Conservation (phyloP, 495 filamentous ascomycete genomes). For the Tuber indicum region DNA sequence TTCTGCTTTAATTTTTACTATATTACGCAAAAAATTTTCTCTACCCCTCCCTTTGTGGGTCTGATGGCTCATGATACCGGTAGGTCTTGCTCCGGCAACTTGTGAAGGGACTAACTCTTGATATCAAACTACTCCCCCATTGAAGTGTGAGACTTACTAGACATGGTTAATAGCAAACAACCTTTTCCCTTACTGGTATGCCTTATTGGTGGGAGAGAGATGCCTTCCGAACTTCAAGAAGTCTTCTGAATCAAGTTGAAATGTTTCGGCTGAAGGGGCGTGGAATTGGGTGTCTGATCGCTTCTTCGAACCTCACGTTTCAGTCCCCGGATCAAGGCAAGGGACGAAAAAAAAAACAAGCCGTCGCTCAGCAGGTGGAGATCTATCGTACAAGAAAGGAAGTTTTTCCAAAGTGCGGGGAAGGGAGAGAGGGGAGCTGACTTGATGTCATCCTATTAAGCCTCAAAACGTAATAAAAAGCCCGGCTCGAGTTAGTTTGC, state of each 20-base stretch:
- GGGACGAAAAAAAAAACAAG: neutral
- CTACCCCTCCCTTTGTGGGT: neutral
- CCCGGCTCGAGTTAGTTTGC: neutral
- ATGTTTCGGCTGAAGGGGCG: neutral
- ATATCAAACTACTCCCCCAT: slow-evolving; percentile 11
- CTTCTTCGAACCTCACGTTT: neutral
- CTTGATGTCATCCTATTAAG: neutral
- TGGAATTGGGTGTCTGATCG: neutral
- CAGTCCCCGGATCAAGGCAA: neutral
- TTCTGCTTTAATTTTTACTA: slow-evolving; percentile 9
- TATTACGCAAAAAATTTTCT: neutral
- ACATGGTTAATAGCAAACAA: slow-evolving; percentile 17
- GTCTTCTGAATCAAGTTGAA: neutral
- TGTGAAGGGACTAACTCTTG: slow-evolving; percentile 7
- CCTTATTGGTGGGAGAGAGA: neutral
- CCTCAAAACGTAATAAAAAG: neutral
- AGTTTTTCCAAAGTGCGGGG: neutral
- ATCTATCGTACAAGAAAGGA: neutral
- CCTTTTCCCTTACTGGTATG: neutral
- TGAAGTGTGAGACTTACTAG: slow-evolving; percentile 14
- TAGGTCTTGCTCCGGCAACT: neutral
- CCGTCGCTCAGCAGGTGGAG: neutral
- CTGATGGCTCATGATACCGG: neutral
- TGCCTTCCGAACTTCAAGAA: neutral
- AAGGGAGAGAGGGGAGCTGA: neutral